These are phyloP conservation scores for Yamadazyma dushanensis DNA, from an alignment of 1,139 yeast genomes.

Conservation along the genomic window DNA sequence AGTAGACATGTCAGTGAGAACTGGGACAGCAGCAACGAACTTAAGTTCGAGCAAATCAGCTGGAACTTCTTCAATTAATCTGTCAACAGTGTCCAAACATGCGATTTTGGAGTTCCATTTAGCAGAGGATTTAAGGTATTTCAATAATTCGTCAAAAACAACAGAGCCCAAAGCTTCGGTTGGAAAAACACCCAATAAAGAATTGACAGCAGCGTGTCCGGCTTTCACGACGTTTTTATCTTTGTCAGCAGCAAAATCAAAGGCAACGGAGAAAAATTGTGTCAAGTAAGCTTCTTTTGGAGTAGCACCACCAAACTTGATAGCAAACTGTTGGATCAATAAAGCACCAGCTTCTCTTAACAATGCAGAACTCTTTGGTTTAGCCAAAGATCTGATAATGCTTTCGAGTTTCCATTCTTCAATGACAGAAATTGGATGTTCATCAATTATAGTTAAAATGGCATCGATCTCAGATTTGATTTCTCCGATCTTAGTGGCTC, in stretches of 20 bases:
- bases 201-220: slow-evolving; percentile 68
- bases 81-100: slow-evolving; percentile 72
- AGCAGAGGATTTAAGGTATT: slow-evolving; percentile 75
- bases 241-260: slow-evolving; percentile 77
- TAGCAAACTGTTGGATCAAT: slow-evolving; percentile 66
- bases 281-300: slow-evolving; percentile 76
- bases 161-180: slow-evolving; percentile 77
- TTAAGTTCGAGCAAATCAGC: slow-evolving; percentile 81
- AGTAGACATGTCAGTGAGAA: slow-evolving; percentile 83
- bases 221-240: slow-evolving; percentile 84
- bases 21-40: slow-evolving; percentile 78
- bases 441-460: slow-evolving; percentile 48
- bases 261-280: slow-evolving; percentile 55
- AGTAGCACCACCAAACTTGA: slow-evolving; percentile 62
- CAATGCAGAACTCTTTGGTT: slow-evolving; percentile 71
- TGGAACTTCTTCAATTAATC: slow-evolving; percentile 76
- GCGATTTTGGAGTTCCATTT: slow-evolving; percentile 93
- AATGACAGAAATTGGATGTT: slow-evolving; percentile 50
- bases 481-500: slow-evolving; percentile 61
- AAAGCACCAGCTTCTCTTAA: slow-evolving; percentile 76
- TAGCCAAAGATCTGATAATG: slow-evolving; percentile 61
- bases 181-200: slow-evolving; percentile 69
- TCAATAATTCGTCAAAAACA: slow-evolving; percentile 59
- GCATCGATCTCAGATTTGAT: slow-evolving; percentile 60
- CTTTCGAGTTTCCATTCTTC: slow-evolving; percentile 67